Evolutionary conservation across 805 yeast species (phyloP).

Genomic region (Teunomyces aglyptinius): DNA sequence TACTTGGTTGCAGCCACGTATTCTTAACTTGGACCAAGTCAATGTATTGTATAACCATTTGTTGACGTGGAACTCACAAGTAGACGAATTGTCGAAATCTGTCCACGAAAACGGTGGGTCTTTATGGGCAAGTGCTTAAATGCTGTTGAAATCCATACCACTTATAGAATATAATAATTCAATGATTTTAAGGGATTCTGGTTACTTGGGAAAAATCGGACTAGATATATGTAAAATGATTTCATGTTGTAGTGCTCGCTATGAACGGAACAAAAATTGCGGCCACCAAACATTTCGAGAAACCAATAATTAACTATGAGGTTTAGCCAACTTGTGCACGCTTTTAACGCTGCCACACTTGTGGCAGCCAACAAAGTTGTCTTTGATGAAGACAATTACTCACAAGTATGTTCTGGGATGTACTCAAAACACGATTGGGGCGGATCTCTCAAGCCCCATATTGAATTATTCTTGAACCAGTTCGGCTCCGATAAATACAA

Average conservation of each 20-base stretch:
- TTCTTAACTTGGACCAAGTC: constrained; percentile 80
- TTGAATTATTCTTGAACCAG: constrained; percentile 27
- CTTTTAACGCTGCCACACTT: neutral
- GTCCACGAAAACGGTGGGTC: constrained; percentile 40
- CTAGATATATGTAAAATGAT: too few species aligned
- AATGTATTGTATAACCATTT: constrained; percentile 71
- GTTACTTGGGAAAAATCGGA: neutral
- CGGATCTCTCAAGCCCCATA: constrained; percentile 64
- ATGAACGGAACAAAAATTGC: neutral
- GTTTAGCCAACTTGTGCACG: neutral
- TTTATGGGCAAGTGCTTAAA: constrained; percentile 36
- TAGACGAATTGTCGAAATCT: constrained; percentile 52
- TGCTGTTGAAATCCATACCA: too few species aligned
- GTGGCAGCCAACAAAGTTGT: constrained; percentile 43
- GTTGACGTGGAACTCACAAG: constrained; percentile 75
- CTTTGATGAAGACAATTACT: constrained; percentile 44
- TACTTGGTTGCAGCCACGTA: constrained; percentile 95
- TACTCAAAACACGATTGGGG: constrained; percentile 86
- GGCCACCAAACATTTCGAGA: neutral
- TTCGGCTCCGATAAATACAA: constrained; percentile 29
- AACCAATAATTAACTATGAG: neutral
- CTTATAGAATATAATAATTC: neutral
- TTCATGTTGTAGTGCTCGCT: neutral
- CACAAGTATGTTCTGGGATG: constrained; percentile 86
- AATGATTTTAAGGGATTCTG: neutral